Evolutionary conservation across 116 monocot genomes (phyloP).

Genomic region (Phalaenopsis hybrid): DNA sequence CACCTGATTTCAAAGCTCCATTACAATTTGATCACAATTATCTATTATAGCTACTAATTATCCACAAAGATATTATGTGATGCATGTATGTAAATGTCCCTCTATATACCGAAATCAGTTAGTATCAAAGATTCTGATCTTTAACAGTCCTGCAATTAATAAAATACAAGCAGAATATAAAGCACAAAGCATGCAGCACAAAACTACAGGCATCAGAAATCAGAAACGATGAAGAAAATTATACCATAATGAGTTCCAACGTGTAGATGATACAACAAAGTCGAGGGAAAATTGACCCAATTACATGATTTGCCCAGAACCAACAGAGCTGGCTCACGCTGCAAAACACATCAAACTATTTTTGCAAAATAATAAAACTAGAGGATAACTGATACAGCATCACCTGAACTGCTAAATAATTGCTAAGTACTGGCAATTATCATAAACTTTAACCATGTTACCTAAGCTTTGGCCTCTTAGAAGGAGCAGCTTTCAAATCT

Average conservation of each 20-base stretch:
- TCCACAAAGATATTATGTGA: no score
- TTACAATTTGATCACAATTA: no score
- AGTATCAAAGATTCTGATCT: no score
- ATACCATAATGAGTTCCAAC: neutral
- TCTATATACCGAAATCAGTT: no score
- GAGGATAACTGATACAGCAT: neutral
- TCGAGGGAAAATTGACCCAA: neutral
- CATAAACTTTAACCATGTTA: slow-evolving; percentile 4
- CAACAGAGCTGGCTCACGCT: neutral
- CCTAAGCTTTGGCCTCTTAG: slow-evolving; percentile 48
- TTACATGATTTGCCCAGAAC: no score
- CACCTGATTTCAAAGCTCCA: no score
- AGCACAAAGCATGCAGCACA: neutral
- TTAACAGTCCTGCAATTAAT: no score
- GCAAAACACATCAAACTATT: neutral
- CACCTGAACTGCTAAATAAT: neutral
- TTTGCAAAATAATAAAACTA: neutral
- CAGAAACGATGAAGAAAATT: neutral
- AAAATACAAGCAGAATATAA: neutral
- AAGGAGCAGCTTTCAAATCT: slow-evolving; percentile 18
- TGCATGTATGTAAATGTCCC: no score
- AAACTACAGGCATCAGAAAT: neutral
- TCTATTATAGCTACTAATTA: no score
- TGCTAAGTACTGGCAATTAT: neutral
- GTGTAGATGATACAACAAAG: neutral